These are phyloP conservation scores for Adansonia grandidieri DNA, from an alignment of 441 rosid genomes.

Conservation along the genomic window DNA sequence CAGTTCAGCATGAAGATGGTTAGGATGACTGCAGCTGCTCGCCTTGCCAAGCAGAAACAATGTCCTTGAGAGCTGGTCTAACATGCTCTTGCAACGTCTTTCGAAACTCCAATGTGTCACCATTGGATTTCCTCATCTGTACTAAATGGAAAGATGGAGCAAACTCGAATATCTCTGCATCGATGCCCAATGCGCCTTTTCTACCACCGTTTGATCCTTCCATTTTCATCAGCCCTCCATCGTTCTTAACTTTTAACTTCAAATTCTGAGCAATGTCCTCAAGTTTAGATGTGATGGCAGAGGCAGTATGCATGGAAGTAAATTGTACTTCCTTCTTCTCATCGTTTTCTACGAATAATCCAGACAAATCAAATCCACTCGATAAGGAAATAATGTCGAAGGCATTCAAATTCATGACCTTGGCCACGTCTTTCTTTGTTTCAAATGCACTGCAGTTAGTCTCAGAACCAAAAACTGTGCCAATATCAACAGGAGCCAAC, in stretches of 20 bases:
- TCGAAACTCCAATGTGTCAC: slow-evolving; percentile 76
- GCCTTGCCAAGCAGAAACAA: slow-evolving; percentile 86
- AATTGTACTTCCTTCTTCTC: slow-evolving; percentile 68
- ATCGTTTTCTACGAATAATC: slow-evolving; percentile 66
- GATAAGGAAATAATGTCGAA: slow-evolving; percentile 84
- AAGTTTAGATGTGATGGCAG: slow-evolving; percentile 59
- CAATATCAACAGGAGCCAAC: slow-evolving; percentile 31
- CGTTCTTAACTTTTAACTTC: slow-evolving; percentile 60
- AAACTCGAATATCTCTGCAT: slow-evolving; percentile 82
- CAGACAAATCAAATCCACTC: slow-evolving; percentile 75
- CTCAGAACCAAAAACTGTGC: slow-evolving; percentile 33
- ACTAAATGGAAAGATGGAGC: slow-evolving; percentile 73
- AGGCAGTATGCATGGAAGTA: slow-evolving; percentile 59
- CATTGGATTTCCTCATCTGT: slow-evolving; percentile 71
- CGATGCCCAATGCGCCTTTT: slow-evolving; percentile 60
- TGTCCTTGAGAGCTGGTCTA: slow-evolving; percentile 73
- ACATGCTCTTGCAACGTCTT: slow-evolving; percentile 60
- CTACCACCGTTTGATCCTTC: slow-evolving; percentile 62
- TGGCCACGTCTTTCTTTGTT: slow-evolving; percentile 43
- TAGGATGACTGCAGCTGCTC: slow-evolving; percentile 31
- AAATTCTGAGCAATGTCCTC: slow-evolving; percentile 59
- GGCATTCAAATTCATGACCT: slow-evolving; percentile 73
- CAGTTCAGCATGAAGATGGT: not conserved
- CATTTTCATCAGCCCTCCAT: slow-evolving; percentile 64
- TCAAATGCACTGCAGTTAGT: slow-evolving; percentile 33